Conservation (phyloP, 345 rosid genomes). For the Balakata baccata region DNA sequence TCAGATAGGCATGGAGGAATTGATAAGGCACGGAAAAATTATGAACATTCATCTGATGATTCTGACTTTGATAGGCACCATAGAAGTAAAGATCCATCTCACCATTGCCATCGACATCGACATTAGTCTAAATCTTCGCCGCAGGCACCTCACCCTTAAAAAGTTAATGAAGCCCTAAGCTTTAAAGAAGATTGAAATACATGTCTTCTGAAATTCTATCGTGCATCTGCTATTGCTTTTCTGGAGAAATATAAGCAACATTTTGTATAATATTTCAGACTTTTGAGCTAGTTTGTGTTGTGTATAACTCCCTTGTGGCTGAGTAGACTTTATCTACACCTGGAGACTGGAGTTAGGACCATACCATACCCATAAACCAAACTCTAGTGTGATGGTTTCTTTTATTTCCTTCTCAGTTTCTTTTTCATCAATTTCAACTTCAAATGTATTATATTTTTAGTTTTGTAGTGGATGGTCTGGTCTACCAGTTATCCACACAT, state of each 20-base stretch:
- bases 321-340: no score
- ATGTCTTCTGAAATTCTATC: no score
- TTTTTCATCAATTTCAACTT: no score
- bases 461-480: no score
- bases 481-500: no score
- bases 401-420: no score
- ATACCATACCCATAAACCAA: no score
- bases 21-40: conserved; percentile 30
- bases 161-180: not conserved
- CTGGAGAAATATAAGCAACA: not conserved
- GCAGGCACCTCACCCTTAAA: not conserved
- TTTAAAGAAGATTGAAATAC: not conserved
- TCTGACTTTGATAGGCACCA: conserved; percentile 18
- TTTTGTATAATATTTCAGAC: not conserved
- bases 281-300: not conserved
- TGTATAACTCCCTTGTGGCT: no score
- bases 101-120: not conserved
- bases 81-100: conserved; percentile 8
- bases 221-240: no score
- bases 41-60: conserved; percentile 18
- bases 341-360: no score
- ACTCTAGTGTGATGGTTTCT: no score
- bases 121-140: not conserved
- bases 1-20: conserved; percentile 27
- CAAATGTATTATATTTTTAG: no score